Percentiles rank a stretch among this genome's conserved stretches.
phyloP scores from a whole-genome alignment of 768 basidiomycete species.

The Xerocomus spinulosus region DNA sequence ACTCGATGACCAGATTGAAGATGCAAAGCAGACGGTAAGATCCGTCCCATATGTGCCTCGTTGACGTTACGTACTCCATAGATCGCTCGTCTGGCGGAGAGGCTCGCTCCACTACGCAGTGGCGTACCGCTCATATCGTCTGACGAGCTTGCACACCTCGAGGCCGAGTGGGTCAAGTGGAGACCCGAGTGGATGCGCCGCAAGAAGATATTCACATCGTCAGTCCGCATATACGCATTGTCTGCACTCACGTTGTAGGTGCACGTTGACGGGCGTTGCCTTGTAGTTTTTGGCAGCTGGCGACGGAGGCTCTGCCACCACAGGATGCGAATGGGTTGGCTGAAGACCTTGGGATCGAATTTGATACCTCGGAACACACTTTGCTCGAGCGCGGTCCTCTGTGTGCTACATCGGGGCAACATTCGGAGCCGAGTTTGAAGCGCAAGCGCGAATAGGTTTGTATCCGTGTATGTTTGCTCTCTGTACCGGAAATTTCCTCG shows the following conservation, averaged over 20 bases:
- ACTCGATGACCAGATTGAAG: conserved; percentile 51
- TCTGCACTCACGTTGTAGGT: background rate
- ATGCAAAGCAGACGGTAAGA: conserved; percentile 50
- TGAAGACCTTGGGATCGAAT: conserved; percentile 80
- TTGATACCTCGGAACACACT: conserved; percentile 67
- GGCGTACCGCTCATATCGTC: conserved; percentile 62
- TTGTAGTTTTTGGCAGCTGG: conserved; percentile 69
- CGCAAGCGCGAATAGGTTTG: conserved; percentile 41
- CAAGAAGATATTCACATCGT: conserved; percentile 58
- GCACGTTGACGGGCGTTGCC: background rate
- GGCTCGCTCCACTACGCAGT: conserved; percentile 61
- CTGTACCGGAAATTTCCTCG: background rate
- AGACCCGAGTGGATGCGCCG: conserved; percentile 74
- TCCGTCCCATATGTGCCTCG: conserved; percentile 8
- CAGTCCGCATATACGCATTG: conserved; percentile 13
- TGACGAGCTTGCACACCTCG: conserved; percentile 63
- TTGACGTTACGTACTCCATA: conserved; percentile 23
- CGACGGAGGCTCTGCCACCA: conserved; percentile 62
- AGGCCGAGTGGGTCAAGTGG: conserved; percentile 76
- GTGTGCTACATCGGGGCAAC: conserved; percentile 35
- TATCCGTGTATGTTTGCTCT: background rate
- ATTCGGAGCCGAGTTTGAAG: conserved; percentile 39
- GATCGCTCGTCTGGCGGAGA: conserved; percentile 45
- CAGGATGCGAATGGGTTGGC: conserved; percentile 59
- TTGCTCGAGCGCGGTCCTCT: conserved; percentile 61